Percentiles rank a stretch among this genome's conserved stretches.
These are phyloP conservation scores for Lachancea meyersii DNA, from an alignment of 805 yeast species.

Conservation along the genomic window DNA sequence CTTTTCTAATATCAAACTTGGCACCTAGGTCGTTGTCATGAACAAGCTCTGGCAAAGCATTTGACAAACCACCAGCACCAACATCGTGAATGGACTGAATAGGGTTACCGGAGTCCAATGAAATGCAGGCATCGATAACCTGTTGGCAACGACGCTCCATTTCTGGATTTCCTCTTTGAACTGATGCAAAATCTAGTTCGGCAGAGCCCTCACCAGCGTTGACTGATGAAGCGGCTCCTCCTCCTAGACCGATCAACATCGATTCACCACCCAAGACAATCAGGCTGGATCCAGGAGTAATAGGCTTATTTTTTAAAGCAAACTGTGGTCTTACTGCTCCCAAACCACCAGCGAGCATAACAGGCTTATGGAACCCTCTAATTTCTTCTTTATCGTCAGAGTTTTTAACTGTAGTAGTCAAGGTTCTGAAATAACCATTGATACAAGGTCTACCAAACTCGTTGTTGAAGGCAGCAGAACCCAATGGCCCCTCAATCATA, in stretches of 20 bases:
- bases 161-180: constrained; percentile 98
- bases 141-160: constrained; percentile 99
- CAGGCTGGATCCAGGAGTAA: constrained; percentile 86
- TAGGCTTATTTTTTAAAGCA: constrained; percentile 78
- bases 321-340: constrained; percentile 93
- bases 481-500: constrained; percentile 95
- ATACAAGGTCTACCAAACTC: constrained; percentile 99
- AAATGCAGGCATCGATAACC: constrained; percentile 90
- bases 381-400: constrained; percentile 59
- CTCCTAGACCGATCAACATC: constrained; percentile 97
- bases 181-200: constrained; percentile 95
- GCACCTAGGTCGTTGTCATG: constrained; percentile 98
- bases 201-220: constrained; percentile 97
- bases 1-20: constrained; percentile 80
- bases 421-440: constrained; percentile 92
- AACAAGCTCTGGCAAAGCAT: constrained; percentile 94
- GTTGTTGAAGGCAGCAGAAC: constrained; percentile 96
- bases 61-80: constrained; percentile 98
- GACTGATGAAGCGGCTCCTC: constrained; percentile 98
- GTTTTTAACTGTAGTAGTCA: constrained; percentile 70
- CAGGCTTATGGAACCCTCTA: constrained; percentile 97
- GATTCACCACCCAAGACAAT: constrained; percentile 97
- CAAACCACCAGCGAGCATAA: constrained; percentile 99
- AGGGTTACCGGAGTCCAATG: constrained; percentile 70
- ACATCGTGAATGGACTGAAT: constrained; percentile 96